Evolutionary conservation across 2,329 filamentous ascomycete genomes (phyloP).

Genomic region (Fusarium temperatum): DNA sequence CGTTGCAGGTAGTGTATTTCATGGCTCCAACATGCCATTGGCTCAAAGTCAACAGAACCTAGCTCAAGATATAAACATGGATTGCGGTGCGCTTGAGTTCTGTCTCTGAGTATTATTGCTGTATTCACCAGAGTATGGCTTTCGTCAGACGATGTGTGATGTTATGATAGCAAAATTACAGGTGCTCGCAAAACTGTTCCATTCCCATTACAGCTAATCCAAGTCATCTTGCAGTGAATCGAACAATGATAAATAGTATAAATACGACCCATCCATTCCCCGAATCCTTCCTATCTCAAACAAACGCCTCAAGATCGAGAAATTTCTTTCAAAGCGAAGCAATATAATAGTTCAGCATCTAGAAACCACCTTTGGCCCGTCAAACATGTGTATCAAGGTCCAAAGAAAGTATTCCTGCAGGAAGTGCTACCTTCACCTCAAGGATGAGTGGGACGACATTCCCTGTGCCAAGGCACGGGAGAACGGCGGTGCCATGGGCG

Average conservation of each 20-base stretch:
- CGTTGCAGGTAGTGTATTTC: too few relatives aligned
- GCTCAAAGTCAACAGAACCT: neutral
- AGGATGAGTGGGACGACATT: neutral
- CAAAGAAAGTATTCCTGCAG: neutral
- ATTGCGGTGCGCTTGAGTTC: neutral
- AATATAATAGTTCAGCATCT: rapidly evolving
- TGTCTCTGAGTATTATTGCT: neutral
- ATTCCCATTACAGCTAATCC: neutral
- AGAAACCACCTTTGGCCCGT: rapidly evolving
- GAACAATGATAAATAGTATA: neutral
- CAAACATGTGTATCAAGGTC: neutral
- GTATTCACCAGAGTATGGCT: neutral
- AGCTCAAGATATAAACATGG: neutral
- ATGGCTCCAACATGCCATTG: too few relatives aligned
- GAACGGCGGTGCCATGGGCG: neutral
- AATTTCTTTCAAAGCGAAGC: too few relatives aligned
- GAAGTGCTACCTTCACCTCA: neutral
- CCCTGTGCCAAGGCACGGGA: neutral
- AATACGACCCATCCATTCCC: neutral
- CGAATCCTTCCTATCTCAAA: too few relatives aligned
- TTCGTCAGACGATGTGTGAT: neutral
- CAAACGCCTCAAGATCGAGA: neutral
- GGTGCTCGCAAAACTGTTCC: neutral
- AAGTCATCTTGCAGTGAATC: neutral
- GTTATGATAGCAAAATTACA: neutral